Evolutionary conservation across 371 early-diverging fungal species (phyloP).

Genomic region (Umbelopsis sp.): DNA sequence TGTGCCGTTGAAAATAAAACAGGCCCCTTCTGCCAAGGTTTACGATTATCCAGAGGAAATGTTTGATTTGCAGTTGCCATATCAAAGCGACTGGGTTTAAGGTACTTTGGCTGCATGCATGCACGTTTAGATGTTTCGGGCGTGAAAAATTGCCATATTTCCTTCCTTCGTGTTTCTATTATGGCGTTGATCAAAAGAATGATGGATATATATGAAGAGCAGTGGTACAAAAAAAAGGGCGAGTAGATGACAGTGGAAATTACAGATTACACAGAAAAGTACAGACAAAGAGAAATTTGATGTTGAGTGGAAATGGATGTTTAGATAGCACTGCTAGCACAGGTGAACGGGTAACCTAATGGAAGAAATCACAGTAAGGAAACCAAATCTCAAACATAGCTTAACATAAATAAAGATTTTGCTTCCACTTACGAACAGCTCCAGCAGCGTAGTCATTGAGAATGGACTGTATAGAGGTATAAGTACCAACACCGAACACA

Average conservation of each 20-base stretch:
- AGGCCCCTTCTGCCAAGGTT: no score
- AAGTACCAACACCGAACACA: constrained; percentile 4
- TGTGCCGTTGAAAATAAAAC: no score
- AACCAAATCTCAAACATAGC: no score
- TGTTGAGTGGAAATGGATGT: neutral
- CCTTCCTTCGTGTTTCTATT: no score
- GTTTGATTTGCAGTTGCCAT: no score
- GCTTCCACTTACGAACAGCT: constrained; percentile 13
- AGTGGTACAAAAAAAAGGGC: neutral
- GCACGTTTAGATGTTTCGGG: no score
- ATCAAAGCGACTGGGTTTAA: no score
- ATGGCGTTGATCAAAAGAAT: neutral
- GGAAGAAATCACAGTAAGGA: neutral
- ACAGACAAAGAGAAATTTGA: neutral
- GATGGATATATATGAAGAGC: neutral
- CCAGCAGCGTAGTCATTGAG: constrained; percentile 1
- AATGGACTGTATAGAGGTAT: constrained; percentile 11
- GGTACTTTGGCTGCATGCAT: no score
- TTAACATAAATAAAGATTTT: no score
- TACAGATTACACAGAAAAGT: neutral
- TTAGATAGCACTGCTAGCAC: constrained; percentile 11
- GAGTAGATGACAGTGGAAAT: neutral
- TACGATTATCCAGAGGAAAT: no score
- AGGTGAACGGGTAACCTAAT: constrained; percentile 1
- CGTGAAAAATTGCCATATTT: no score